Conservation (phyloP, 2,329 filamentous ascomycete species). For the Fusarium proliferatum region DNA sequence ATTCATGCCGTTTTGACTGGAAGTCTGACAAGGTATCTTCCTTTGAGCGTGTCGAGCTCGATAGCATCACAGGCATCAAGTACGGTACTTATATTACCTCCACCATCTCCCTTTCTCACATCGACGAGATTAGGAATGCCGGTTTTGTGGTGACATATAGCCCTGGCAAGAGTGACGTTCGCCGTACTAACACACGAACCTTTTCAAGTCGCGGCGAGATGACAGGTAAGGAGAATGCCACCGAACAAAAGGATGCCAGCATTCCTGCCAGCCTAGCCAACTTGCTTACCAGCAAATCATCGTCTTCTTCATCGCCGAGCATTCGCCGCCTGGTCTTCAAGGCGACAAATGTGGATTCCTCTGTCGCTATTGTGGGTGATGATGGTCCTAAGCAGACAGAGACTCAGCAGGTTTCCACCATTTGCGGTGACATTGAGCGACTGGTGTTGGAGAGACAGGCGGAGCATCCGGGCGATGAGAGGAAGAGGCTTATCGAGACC, state of each 20-base stretch:
- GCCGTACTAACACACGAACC: constrained; percentile 86
- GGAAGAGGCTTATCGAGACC: constrained; percentile 62
- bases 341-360: constrained; percentile 59
- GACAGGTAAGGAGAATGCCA: constrained; percentile 39
- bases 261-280: constrained; percentile 53
- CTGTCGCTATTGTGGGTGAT: constrained; percentile 62
- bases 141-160: constrained; percentile 85
- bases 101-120: constrained; percentile 80
- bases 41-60: constrained; percentile 86
- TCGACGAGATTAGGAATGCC: constrained; percentile 82
- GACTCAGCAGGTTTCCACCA: constrained; percentile 66
- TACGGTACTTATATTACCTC: constrained; percentile 92
- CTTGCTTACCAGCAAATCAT: constrained; percentile 55
- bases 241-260: constrained; percentile 35
- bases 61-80: constrained; percentile 77
- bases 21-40: constrained; percentile 92
- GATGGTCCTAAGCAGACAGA: constrained; percentile 61
- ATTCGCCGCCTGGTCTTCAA: constrained; percentile 35
- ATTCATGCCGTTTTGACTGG: constrained; percentile 94
- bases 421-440: constrained; percentile 82
- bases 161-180: constrained; percentile 75
- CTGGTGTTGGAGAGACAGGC: constrained; percentile 65
- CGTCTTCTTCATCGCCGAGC: constrained; percentile 13
- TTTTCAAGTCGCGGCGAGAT: constrained; percentile 65
- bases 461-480: constrained; percentile 54